A percentile compares a stretch with the other conserved stretches of the same genome.
Conservation (phyloP, 441 rosid genomes). For the Manihot esculenta region DNA sequence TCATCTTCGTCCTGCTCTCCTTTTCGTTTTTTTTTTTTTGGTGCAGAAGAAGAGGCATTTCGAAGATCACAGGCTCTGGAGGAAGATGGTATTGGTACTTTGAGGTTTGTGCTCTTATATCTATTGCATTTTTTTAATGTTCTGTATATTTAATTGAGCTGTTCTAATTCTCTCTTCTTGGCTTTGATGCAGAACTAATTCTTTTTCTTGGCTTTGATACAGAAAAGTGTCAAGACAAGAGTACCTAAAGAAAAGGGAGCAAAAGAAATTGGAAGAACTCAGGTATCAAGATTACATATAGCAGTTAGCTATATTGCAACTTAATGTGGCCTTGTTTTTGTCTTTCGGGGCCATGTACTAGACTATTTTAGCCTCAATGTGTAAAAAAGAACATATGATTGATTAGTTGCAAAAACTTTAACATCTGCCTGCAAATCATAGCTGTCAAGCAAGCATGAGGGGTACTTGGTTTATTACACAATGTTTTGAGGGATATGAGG, state of each 20-base stretch:
- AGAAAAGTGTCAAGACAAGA: conserved; percentile 91
- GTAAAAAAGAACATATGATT: not conserved
- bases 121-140: conserved; percentile 3
- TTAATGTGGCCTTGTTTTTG: conserved; percentile 5
- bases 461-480: not conserved
- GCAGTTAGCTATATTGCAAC: not conserved
- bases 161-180: conserved; percentile 16
- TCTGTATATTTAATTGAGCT: not conserved
- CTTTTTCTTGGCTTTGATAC: conserved; percentile 25
- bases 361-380: conserved; percentile 14
- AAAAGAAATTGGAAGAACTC: conserved; percentile 38
- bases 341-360: conserved; percentile 9
- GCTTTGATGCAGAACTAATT: conserved; percentile 33
- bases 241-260: conserved; percentile 37
- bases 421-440: conserved; percentile 1
- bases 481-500: not conserved
- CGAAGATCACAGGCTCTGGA: conserved; percentile 75
- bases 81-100: conserved; percentile 50
- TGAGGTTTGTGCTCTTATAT: conserved; percentile 54
- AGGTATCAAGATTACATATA: conserved; percentile 39
- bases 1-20: not conserved
- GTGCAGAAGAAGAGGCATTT: conserved; percentile 62
- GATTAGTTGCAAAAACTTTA: conserved; percentile 1
- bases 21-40: not conserved
- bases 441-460: not conserved